A percentile compares a stretch with the other conserved stretches of the same genome.
These are phyloP conservation scores for Lignosus rhinocerotis DNA, from an alignment of 1,284 basidiomycete species.

Conservation along the genomic window DNA sequence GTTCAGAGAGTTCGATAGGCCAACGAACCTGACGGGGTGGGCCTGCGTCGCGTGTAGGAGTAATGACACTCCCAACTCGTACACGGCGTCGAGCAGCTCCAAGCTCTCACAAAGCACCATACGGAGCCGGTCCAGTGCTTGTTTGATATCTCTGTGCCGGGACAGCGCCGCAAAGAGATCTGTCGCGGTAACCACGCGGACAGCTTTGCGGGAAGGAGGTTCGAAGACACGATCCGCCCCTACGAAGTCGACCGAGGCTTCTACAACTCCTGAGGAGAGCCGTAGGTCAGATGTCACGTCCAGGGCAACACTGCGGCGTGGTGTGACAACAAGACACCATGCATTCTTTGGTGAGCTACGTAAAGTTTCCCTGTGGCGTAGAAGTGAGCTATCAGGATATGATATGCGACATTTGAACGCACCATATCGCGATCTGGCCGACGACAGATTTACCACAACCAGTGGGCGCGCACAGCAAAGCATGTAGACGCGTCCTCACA, in stretches of 20 bases:
- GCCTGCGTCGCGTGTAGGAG: slow-evolving; percentile 64
- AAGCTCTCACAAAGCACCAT: slow-evolving; percentile 86
- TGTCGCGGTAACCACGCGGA: slow-evolving; percentile 57
- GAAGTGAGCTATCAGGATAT: background rate
- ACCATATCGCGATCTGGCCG: slow-evolving; percentile 71
- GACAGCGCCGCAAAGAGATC: slow-evolving; percentile 49
- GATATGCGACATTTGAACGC: slow-evolving; percentile 22
- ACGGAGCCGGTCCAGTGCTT: slow-evolving; percentile 45
- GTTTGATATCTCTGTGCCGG: slow-evolving; percentile 25
- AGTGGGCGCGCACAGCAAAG: slow-evolving; percentile 81
- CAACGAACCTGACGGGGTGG: slow-evolving; percentile 73
- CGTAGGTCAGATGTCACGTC: slow-evolving; percentile 55
- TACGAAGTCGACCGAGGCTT: slow-evolving; percentile 46
- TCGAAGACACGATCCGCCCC: slow-evolving; percentile 35
- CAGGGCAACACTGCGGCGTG: slow-evolving; percentile 47
- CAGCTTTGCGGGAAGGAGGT: slow-evolving; percentile 39
- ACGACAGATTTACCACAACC: slow-evolving; percentile 84
- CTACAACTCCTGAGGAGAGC: slow-evolving; percentile 37
- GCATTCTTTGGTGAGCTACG: slow-evolving; percentile 36
- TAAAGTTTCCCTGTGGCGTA: slow-evolving; percentile 48
- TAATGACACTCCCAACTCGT: slow-evolving; percentile 82
- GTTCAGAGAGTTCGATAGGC: slow-evolving; percentile 76
- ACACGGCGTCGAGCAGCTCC: slow-evolving; percentile 80
- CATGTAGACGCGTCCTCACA: slow-evolving; percentile 69
- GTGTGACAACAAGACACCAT: slow-evolving; percentile 61